Evolutionary conservation across 179 eudicot species (phyloP).

Genomic region (Beta corolliflora): DNA sequence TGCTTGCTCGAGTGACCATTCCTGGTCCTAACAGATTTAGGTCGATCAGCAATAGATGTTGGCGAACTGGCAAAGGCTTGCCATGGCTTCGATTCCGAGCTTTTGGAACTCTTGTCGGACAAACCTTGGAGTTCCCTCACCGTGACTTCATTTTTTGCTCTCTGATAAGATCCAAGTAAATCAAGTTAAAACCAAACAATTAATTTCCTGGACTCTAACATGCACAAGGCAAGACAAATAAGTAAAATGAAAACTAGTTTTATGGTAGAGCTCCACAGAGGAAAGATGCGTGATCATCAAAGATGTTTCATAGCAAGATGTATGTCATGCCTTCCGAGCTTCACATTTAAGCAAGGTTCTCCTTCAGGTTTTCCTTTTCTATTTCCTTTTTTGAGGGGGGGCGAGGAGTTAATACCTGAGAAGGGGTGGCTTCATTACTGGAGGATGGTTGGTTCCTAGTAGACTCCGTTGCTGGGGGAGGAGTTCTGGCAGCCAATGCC

Average conservation of each 20-base stretch:
- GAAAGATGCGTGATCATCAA: not conserved
- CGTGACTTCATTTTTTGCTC: conserved; percentile 54
- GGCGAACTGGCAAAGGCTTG: conserved; percentile 62
- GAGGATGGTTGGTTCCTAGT: conserved; percentile 38
- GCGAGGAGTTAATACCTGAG: conserved; percentile 48
- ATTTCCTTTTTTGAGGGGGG: not conserved
- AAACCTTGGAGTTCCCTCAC: conserved; percentile 65
- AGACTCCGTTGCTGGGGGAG: conserved; percentile 55
- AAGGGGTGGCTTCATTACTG: conserved; percentile 38
- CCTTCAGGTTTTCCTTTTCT: not conserved
- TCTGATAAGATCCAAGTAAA: conserved; percentile 30
- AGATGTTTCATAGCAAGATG: not conserved
- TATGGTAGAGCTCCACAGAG: not conserved
- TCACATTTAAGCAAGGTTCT: not conserved
- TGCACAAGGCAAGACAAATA: not conserved
- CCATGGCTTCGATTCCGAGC: conserved; percentile 62
- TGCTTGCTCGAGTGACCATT: conserved; percentile 59
- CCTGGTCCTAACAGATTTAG: conserved; percentile 76
- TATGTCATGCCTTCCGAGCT: not conserved
- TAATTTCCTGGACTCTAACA: not conserved
- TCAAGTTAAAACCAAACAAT: not conserved
- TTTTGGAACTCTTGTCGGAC: conserved; percentile 40
- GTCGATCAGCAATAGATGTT: conserved; percentile 24
- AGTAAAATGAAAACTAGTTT: not conserved
- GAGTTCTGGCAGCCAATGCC: conserved; percentile 62